Evolutionary conservation across 2,329 filamentous ascomycete genomes (phyloP), one percentile per base, ranked within the genome.

Genomic region (Mariannaea elegans): DNA sequence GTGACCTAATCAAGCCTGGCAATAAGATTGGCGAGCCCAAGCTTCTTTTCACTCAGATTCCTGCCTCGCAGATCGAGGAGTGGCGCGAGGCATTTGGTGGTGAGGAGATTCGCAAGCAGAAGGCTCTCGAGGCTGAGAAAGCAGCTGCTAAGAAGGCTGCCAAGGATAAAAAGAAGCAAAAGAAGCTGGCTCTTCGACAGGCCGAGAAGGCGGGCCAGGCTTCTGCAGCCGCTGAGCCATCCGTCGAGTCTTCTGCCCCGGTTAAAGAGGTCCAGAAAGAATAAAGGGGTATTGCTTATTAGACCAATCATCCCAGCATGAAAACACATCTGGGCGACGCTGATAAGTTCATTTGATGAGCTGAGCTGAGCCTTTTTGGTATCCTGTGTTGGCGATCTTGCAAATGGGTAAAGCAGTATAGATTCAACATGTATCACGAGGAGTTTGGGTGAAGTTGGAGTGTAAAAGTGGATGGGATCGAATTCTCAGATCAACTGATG

Each of bases 11-110:
- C 65, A 82, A 87, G 70, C 83, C 90, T 1, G 91, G 90, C 57
- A 93, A 97, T 79, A 90, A 89, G 73, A 90, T 97, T 64, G 92
- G 92, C 67, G 90, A 90, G 72, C 87, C 93, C 1, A 85, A 87
- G 65, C 90, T 93, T 39, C 82, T 97, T 29, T 97, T 97, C 78
- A 86, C 86, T n/a, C 86, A 85, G 53, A 97, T 97, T 71, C 91
- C 93, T 65, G 83, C 89, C 9, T 89, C 91, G 76, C 94, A 94
- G 80, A 88, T 91, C 45, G 87, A 90, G 50, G 90, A 94, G 74
- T 97, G 93, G 93, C 88, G 90, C 59, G 86, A 90, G 63, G 84
- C 86, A 67, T 97, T 89, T 67, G 87, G 92, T 64, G 82, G 82
- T n/a, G 81, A 82, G 69, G 81, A 83, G 70, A 81, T 88, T 38